Conservation (phyloP, 2,329 filamentous ascomycete genomes). For the Fusarium chaquense region DNA sequence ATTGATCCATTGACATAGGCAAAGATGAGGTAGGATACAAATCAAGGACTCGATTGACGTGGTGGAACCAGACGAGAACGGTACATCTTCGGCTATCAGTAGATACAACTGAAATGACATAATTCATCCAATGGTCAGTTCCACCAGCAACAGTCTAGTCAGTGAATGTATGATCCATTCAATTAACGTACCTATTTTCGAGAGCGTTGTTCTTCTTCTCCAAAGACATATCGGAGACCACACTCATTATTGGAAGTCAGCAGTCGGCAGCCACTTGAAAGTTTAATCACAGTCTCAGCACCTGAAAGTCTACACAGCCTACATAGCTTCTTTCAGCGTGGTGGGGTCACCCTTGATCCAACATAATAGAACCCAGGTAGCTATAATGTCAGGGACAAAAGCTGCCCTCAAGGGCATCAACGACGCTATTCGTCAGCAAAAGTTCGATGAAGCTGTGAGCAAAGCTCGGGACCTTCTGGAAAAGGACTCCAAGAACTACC, state of each 20-base stretch:
- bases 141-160: constrained; percentile 14
- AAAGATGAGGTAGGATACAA: neutral
- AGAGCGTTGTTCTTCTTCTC: neutral
- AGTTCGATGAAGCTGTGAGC: constrained; percentile 80
- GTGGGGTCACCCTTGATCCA: constrained; percentile 40
- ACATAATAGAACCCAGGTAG: constrained; percentile 21
- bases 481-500: constrained; percentile 82
- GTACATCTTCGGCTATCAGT: constrained; percentile 31
- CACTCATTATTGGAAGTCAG: neutral
- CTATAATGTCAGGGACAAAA: constrained; percentile 70
- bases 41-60: neutral
- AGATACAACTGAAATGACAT: constrained; percentile 25
- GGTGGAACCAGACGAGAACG: neutral
- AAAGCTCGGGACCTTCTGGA: constrained; percentile 77
- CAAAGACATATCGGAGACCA: neutral
- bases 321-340: constrained; percentile 15
- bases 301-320: neutral
- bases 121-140: constrained; percentile 27
- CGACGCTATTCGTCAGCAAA: constrained; percentile 79
- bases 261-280: neutral
- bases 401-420: constrained; percentile 84
- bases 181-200: neutral
- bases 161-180: constrained; percentile 22
- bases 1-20: neutral
- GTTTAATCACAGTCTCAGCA: neutral